A percentile compares a stretch with the other conserved stretches of the same genome.
phyloP scores from a whole-genome alignment of 1,139 yeast genomes.

The Suhomyces terraborum region DNA sequence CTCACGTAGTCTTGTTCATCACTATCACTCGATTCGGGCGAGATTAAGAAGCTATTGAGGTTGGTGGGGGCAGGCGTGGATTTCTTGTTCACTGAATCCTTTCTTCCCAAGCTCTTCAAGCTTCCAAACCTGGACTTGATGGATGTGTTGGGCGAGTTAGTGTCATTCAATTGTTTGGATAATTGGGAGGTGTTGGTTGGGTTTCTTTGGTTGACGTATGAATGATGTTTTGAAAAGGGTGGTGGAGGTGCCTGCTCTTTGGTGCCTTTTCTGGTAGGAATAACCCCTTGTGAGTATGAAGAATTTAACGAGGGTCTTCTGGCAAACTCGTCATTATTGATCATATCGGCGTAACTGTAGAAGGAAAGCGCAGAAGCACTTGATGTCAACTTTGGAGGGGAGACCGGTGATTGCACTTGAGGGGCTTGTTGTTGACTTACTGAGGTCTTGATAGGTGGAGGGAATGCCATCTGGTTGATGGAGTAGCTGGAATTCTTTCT shows the following conservation, averaged over 20 bases:
- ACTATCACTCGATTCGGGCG: slow-evolving; percentile 28
- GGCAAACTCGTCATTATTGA: slow-evolving; percentile 60
- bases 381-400: slow-evolving; percentile 43
- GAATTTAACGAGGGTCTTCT: slow-evolving; percentile 58
- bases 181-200: slow-evolving; percentile 21
- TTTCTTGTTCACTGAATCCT: background rate
- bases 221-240: slow-evolving; percentile 15
- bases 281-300: slow-evolving; percentile 33
- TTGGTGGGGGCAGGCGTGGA: slow-evolving; percentile 2
- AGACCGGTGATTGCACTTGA: slow-evolving; percentile 26
- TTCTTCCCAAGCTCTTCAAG: slow-evolving; percentile 11
- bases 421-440: slow-evolving; percentile 13
- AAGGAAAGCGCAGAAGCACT: slow-evolving; percentile 62
- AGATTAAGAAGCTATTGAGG: slow-evolving; percentile 18
- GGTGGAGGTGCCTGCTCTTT: slow-evolving; percentile 9
- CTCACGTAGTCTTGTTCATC: slow-evolving; percentile 13
- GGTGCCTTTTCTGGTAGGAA: slow-evolving; percentile 25
- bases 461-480: slow-evolving; percentile 24
- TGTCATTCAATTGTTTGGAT: slow-evolving; percentile 21
- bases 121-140: slow-evolving; percentile 11
- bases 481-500: slow-evolving; percentile 45
- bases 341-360: slow-evolving; percentile 79
- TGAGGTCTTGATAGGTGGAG: slow-evolving; percentile 20
- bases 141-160: slow-evolving; percentile 7
- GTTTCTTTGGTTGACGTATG: slow-evolving; percentile 18